These are phyloP conservation scores for Vigna unguiculata DNA, from an alignment of 306 rosid genomes.

Conservation along the genomic window DNA sequence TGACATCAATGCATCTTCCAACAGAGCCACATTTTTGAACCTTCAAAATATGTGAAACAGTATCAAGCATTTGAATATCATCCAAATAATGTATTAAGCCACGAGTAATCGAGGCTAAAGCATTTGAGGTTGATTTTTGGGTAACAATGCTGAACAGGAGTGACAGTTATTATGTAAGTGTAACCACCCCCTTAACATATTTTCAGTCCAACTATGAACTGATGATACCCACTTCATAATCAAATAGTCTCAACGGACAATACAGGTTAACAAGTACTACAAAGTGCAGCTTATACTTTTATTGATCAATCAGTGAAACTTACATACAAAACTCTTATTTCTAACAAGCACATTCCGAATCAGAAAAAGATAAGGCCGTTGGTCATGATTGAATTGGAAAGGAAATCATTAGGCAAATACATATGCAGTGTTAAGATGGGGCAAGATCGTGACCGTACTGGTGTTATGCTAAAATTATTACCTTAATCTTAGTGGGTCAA, in stretches of 20 bases:
- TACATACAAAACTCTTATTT: not conserved
- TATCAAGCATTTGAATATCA: conserved; percentile 31
- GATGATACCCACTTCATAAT: not conserved
- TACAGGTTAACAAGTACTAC: not conserved
- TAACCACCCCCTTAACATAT: not conserved
- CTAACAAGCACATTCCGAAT: conserved; percentile 10
- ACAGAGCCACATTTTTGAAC: conserved; percentile 99
- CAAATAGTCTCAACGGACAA: not conserved
- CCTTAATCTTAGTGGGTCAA: conserved; percentile 6
- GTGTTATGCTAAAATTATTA: conserved; percentile 1
- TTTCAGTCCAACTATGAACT: not conserved
- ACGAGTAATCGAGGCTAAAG: not conserved
- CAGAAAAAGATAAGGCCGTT: not conserved
- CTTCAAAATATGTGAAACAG: conserved; percentile 51
- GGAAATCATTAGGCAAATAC: conserved; percentile 10
- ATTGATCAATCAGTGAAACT: not conserved
- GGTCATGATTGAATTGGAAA: not conserved
- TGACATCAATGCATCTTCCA: conserved; percentile 96
- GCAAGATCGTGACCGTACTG: not conserved
- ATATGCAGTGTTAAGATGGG: not conserved
- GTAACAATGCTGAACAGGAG: not conserved
- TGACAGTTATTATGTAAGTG: not conserved
- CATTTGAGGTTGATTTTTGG: not conserved
- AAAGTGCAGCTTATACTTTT: not conserved
- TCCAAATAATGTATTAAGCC: not conserved